Evolutionary conservation across 2,329 filamentous ascomycete genomes (phyloP).

Genomic region (Metarhizium sp.): DNA sequence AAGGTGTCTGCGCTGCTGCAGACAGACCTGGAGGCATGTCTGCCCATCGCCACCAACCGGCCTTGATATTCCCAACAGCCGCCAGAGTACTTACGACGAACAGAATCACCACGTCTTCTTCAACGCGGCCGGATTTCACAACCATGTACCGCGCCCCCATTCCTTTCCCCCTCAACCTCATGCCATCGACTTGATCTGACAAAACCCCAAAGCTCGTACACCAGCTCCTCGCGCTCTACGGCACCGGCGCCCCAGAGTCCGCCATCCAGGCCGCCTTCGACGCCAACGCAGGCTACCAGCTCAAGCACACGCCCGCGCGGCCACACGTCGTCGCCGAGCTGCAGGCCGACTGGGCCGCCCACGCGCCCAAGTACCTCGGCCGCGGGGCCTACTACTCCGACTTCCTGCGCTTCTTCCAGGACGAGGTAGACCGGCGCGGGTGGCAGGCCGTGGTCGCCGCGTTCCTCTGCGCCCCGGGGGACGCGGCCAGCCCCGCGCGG

Average conservation of each 20-base stretch:
- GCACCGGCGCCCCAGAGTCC: constrained; percentile 55
- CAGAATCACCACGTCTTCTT: constrained; percentile 67
- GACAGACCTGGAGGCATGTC: constrained; percentile 54
- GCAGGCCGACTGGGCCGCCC: constrained; percentile 36
- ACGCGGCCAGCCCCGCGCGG: constrained; percentile 47
- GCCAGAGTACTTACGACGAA: not conserved
- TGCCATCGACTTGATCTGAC: constrained; percentile 6
- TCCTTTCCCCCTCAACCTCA: not conserved
- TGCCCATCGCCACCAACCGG: not conserved
- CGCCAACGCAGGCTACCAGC: constrained; percentile 58
- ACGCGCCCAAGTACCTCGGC: constrained; percentile 51
- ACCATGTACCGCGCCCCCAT: constrained; percentile 47
- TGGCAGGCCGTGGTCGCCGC: constrained; percentile 54
- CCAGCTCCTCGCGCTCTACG: constrained; percentile 66
- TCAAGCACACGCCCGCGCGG: constrained; percentile 37
- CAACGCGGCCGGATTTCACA: constrained; percentile 66
- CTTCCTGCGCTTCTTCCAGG: constrained; percentile 68
- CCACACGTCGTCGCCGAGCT: constrained; percentile 45
- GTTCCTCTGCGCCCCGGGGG: constrained; percentile 50
- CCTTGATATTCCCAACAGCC: too few species aligned
- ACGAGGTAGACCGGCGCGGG: constrained; percentile 54
- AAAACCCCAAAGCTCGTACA: constrained; percentile 48
- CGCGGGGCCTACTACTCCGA: constrained; percentile 56
- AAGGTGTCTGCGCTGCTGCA: constrained; percentile 62
- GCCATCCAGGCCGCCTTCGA: constrained; percentile 57